Conservation (phyloP, 768 basidiomycete genomes). For the Leccinum truebloodii region DNA sequence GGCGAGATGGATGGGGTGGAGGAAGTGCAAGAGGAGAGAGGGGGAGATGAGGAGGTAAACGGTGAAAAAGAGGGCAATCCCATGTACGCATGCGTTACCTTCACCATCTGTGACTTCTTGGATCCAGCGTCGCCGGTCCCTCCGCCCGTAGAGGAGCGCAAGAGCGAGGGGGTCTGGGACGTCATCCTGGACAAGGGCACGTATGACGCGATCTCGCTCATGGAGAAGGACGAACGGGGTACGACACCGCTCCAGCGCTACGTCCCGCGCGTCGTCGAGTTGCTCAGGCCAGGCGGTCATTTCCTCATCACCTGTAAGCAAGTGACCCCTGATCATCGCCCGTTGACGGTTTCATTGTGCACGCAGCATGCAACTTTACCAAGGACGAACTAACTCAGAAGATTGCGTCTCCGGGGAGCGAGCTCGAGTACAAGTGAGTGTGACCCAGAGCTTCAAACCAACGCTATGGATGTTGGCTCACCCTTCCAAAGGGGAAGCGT, state of each 20-base stretch:
- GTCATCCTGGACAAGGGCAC: conserved; percentile 87
- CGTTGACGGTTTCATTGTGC: background rate
- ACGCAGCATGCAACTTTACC: conserved; percentile 80
- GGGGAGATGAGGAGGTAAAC: conserved; percentile 6
- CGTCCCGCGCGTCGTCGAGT: conserved; percentile 51
- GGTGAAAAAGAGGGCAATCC: background rate
- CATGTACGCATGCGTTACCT: conserved; percentile 39
- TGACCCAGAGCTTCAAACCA: background rate
- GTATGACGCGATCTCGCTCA: conserved; percentile 81
- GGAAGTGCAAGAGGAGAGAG: too few species aligned
- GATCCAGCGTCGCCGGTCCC: conserved; percentile 45
- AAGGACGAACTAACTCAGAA: conserved; percentile 64
- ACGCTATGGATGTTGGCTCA: background rate
- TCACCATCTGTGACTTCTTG: conserved; percentile 67
- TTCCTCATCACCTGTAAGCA: conserved; percentile 81
- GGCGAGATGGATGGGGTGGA: conserved; percentile 9
- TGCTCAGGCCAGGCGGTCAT: conserved; percentile 65
- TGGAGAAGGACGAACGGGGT: conserved; percentile 56
- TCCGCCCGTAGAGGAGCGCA: conserved; percentile 8
- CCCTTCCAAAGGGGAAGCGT: conserved; percentile 59
- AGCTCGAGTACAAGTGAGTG: conserved; percentile 65
- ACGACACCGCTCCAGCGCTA: conserved; percentile 57
- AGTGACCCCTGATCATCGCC: background rate
- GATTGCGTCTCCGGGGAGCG: conserved; percentile 50
- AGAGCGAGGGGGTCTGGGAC: conserved; percentile 53